Conservation (phyloP, 495 filamentous ascomycete species). For the Aeminium ludgeri region DNA sequence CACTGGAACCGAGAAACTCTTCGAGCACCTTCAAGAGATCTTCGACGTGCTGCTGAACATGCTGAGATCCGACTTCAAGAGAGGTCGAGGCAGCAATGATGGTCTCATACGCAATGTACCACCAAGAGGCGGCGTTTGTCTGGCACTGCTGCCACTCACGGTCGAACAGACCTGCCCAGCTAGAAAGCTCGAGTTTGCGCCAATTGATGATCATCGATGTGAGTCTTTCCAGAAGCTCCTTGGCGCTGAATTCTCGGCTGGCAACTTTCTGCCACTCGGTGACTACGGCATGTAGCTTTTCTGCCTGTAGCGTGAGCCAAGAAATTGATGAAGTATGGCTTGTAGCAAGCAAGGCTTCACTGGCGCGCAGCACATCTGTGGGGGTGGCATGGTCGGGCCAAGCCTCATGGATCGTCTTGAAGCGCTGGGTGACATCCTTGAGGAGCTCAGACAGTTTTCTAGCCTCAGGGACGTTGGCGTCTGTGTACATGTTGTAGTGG, state of each 20-base stretch:
- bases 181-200: slow-evolving; percentile 77
- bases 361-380: slow-evolving; percentile 55
- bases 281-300: slow-evolving; percentile 63
- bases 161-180: slow-evolving; percentile 83
- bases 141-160: slow-evolving; percentile 58
- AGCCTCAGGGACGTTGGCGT: slow-evolving; percentile 57
- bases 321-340: slow-evolving; percentile 72
- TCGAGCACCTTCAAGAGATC: slow-evolving; percentile 55
- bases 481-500: slow-evolving; percentile 75
- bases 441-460: slow-evolving; percentile 50
- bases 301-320: slow-evolving; percentile 62
- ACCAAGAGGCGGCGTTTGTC: slow-evolving; percentile 73
- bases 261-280: slow-evolving; percentile 90
- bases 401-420: slow-evolving; percentile 46
- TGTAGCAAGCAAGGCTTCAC: slow-evolving; percentile 55
- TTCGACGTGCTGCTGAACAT: slow-evolving; percentile 44
- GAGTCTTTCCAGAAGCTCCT: slow-evolving; percentile 51
- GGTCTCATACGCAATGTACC: slow-evolving; percentile 87
- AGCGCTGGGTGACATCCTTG: slow-evolving; percentile 47
- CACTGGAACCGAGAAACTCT: slow-evolving; percentile 55
- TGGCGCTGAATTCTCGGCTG: slow-evolving; percentile 56
- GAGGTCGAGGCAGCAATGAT: slow-evolving; percentile 43
- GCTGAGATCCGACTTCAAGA: slow-evolving; percentile 16
- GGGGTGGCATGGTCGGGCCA: slow-evolving; percentile 65
- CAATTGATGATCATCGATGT: slow-evolving; percentile 64